Evolutionary conservation across 345 rosid species (phyloP), one percentile per base, ranked within the genome.

Genomic region (Moricandia arvensis): DNA sequence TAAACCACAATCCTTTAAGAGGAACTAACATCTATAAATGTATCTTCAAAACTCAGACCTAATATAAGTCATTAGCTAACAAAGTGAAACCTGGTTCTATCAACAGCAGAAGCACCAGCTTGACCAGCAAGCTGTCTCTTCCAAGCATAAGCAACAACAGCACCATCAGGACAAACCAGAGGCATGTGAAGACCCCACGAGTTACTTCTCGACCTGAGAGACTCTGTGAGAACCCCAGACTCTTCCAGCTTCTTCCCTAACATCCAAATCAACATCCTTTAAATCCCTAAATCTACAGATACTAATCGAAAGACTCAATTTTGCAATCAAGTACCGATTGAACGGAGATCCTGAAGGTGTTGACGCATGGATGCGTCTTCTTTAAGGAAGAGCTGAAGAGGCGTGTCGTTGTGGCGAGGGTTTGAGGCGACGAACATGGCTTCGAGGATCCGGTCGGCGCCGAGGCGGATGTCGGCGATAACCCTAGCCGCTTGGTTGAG

Each of bases 71-170:
- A 43, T 12, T 43, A 41, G 49, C 49, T 41, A 45, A 45, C 51
- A 45, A 13, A 4, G 51, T 13, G 8, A 37, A 0, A 45, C 98
- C 99, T 90, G 57, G 97, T 88, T 80, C 97, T 84, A 74, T 95
- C 99, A 30, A 95, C 99, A 31, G 99, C 97, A 76, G 99, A 91
- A 3, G 99, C 97, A 80, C 99, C 99, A 59, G 97, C 98, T 82
- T 95, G 99, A 13, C 99, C 97, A n/a, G 99, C 97, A 6, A 95
- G 91, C 66, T 95, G 99, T 7, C 99, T 86, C 71, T 95, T 95
- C 97, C 99, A 92, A 57, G 99, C 97, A 78, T 95, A 95, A 0
- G 96, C 99, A 6, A 95, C 99, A 0, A 92, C 97, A 0, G 97
- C 97, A 10, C 99, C 99, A 76, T 95, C 99, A 1, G 97, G 97